phyloP scores from a whole-genome alignment of 768 basidiomycete species.

The Lactarius trivialis region DNA sequence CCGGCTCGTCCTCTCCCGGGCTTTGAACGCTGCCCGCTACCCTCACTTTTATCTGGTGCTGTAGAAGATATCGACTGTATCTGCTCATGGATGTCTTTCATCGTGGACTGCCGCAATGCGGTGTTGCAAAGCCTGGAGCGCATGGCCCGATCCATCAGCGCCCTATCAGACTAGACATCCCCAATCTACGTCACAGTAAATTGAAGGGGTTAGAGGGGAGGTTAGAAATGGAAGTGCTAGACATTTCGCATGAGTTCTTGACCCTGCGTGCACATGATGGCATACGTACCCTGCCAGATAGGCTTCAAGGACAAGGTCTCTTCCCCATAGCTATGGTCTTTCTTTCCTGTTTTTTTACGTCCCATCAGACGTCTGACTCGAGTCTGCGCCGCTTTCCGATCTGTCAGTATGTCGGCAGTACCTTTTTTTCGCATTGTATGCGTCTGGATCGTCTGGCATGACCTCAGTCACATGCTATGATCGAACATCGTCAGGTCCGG shows the following conservation, averaged over 20 bases:
- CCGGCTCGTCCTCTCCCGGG: background rate
- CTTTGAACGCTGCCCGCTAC: background rate
- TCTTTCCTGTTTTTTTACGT: background rate
- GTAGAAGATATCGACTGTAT: background rate
- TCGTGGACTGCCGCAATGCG: background rate
- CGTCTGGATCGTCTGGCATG: constrained; percentile 1
- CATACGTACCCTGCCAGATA: constrained; percentile 8
- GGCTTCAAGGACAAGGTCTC: constrained; percentile 8
- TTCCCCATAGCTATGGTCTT: background rate
- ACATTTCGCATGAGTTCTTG: background rate
- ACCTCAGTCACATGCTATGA: background rate
- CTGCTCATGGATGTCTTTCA: background rate
- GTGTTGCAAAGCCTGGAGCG: background rate
- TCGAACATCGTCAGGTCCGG: constrained; percentile 6
- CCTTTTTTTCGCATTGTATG: constrained; percentile 1
- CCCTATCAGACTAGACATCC: constrained; percentile 1
- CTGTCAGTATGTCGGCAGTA: constrained; percentile 1
- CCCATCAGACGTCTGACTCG: constrained; percentile 1
- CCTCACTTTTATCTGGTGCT: background rate
- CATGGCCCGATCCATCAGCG: background rate
- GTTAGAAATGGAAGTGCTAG: background rate
- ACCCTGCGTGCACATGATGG: background rate
- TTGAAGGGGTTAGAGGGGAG: background rate
- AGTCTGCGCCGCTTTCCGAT: constrained; percentile 4
- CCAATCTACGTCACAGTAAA: background rate